Evolutionary conservation across 2,329 filamentous ascomycete species (phyloP).

Genomic region (Hawksworthiomyces lignivorus): DNA sequence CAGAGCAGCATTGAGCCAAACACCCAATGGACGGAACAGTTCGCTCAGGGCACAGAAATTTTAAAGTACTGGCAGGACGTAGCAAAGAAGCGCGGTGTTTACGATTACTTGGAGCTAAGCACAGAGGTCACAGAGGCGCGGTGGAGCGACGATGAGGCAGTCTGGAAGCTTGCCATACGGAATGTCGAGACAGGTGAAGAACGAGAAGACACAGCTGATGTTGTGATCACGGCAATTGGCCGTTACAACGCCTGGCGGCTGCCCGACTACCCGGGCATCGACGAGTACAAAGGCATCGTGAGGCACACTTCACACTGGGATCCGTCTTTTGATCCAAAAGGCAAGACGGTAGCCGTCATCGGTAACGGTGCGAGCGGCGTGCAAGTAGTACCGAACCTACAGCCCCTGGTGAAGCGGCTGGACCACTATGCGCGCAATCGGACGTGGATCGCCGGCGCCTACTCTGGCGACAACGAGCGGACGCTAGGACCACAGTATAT

Average conservation of each 20-base stretch:
- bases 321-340: conserved; percentile 36
- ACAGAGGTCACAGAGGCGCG: neutral
- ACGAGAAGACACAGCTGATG: conserved; percentile 41
- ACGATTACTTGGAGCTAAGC: no score
- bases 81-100: neutral
- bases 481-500: no score
- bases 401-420: no score
- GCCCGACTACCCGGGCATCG: conserved; percentile 42
- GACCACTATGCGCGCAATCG: no score
- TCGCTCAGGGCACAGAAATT: neutral
- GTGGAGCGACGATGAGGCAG: conserved; percentile 44
- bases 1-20: conserved; percentile 1
- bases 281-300: conserved; percentile 41
- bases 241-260: conserved; percentile 47
- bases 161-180: conserved; percentile 48
- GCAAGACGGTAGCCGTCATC: conserved; percentile 42
- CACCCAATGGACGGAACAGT: neutral
- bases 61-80: neutral
- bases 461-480: no score
- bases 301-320: conserved; percentile 51
- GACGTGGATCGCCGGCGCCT: no score
- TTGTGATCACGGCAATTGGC: conserved; percentile 55
- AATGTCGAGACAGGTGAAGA: conserved; percentile 30
- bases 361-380: conserved; percentile 47
- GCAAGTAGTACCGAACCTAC: conserved; percentile 40